Evolutionary conservation across 2,329 filamentous ascomycete genomes (phyloP).

Genomic region (Aphanoascus verrucosus): DNA sequence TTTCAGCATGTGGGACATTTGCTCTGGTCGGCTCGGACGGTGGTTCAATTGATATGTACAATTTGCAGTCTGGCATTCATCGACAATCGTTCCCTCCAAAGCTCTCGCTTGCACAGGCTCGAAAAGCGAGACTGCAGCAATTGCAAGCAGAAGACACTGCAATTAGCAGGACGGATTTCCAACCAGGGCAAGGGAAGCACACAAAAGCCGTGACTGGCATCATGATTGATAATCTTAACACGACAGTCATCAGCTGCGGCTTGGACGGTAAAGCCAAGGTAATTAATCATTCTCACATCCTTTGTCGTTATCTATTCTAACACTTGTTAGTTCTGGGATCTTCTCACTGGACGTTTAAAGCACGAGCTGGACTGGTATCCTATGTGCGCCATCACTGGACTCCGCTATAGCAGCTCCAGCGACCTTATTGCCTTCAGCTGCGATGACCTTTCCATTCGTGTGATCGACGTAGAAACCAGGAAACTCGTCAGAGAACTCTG

Average conservation of each 20-base stretch:
- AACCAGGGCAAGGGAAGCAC: slow-evolving; percentile 57
- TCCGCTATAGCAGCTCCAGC: slow-evolving; percentile 70
- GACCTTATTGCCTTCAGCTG: slow-evolving; percentile 83
- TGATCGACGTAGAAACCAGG: slow-evolving; percentile 83
- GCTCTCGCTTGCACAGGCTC: slow-evolving; percentile 65
- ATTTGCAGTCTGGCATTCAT: slow-evolving; percentile 83
- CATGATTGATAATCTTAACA: slow-evolving; percentile 80
- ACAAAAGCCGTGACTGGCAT: slow-evolving; percentile 74
- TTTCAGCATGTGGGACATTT: slow-evolving; percentile 89
- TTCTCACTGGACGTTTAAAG: slow-evolving; percentile 66
- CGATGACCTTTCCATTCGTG: slow-evolving; percentile 74
- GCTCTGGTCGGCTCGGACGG: slow-evolving; percentile 74
- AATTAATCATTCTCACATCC: slow-evolving; percentile 11
- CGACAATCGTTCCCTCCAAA: slow-evolving; percentile 77
- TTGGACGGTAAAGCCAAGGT: slow-evolving; percentile 81
- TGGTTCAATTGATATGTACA: slow-evolving; percentile 88
- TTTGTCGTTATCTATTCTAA: not conserved
- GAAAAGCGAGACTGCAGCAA: slow-evolving; percentile 59
- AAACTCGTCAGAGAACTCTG: slow-evolving; percentile 88
- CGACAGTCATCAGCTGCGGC: slow-evolving; percentile 71
- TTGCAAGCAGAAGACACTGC: slow-evolving; percentile 48
- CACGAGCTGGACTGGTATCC: slow-evolving; percentile 76
- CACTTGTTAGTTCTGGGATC: slow-evolving; percentile 68
- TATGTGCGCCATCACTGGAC: slow-evolving; percentile 62
- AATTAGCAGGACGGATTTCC: slow-evolving; percentile 21